Evolutionary conservation across 2,329 filamentous ascomycete genomes (phyloP).

Genomic region (Fusarium sp.): DNA sequence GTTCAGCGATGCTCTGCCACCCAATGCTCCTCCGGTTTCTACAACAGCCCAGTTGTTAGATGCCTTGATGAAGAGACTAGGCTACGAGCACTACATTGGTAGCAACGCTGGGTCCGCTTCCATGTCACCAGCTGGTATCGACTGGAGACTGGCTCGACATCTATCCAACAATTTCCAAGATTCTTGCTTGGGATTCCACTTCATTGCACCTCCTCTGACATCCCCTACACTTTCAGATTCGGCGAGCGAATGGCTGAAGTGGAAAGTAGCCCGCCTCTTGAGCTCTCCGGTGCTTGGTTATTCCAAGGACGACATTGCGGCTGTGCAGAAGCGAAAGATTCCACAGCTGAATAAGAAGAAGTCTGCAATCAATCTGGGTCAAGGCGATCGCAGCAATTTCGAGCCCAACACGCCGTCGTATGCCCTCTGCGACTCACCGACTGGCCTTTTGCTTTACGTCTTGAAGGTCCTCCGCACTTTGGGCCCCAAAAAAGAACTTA

Average conservation of each 20-base stretch:
- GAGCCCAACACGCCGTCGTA: conserved; percentile 69
- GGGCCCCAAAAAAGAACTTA: conserved; percentile 56
- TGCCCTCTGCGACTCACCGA: conserved; percentile 70
- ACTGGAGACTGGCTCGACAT: conserved; percentile 61
- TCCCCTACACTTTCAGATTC: conserved; percentile 59
- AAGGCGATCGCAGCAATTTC: conserved; percentile 47
- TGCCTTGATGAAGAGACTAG: conserved; percentile 68
- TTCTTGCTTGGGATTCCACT: conserved; percentile 69
- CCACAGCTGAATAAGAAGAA: conserved; percentile 20
- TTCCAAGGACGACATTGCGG: conserved; percentile 60
- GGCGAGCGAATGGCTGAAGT: conserved; percentile 64
- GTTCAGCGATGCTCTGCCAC: conserved; percentile 71
- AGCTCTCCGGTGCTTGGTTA: conserved; percentile 67
- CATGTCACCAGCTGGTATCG: conserved; percentile 60
- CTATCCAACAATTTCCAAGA: conserved; percentile 60
- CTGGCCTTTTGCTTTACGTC: conserved; percentile 66
- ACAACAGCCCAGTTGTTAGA: conserved; percentile 67
- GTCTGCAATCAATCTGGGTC: conserved; percentile 41
- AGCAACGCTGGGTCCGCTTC: conserved; percentile 63
- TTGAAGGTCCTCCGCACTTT: conserved; percentile 59
- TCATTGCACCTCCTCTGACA: conserved; percentile 67
- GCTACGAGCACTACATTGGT: conserved; percentile 68
- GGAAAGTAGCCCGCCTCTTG: conserved; percentile 63
- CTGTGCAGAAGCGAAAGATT: conserved; percentile 48
- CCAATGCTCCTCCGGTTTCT: conserved; percentile 60